A percentile compares a stretch with the other conserved stretches of the same genome.
Conservation (phyloP, 441 rosid genomes). For the Euphorbia corollata region DNA sequence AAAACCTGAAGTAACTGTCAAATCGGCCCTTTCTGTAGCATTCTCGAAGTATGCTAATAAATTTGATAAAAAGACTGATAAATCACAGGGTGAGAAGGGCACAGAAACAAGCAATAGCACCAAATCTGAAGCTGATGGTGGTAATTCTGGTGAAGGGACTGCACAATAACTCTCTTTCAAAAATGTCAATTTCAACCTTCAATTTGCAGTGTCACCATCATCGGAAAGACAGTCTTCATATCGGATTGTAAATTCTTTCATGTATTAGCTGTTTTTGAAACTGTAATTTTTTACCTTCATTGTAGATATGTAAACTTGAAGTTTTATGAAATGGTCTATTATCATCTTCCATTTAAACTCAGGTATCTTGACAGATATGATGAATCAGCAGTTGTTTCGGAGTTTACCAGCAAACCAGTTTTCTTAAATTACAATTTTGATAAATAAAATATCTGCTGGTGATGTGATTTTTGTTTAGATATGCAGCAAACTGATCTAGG, state of each 20-base stretch:
- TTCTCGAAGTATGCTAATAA: constrained; percentile 57
- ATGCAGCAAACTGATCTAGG: too few species aligned
- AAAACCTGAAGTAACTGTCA: constrained; percentile 56
- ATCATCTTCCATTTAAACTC: not conserved
- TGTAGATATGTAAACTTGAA: constrained; percentile 11
- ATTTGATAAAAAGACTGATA: constrained; percentile 32
- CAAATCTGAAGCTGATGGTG: constrained; percentile 23
- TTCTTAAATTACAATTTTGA: too few species aligned
- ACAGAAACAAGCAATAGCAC: constrained; percentile 28
- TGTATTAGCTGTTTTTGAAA: not conserved
- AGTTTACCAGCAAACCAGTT: too few species aligned
- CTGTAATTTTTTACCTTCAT: not conserved
- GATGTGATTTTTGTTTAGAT: too few species aligned
- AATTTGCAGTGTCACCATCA: not conserved
- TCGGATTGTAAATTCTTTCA: not conserved
- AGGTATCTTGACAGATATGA: not conserved
- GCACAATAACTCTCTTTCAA: constrained; percentile 17
- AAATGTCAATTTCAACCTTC: not conserved
- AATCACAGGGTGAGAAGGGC: constrained; percentile 23
- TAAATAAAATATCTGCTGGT: too few species aligned
- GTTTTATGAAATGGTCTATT: not conserved
- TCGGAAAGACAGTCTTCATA: not conserved
- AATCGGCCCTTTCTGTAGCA: constrained; percentile 71
- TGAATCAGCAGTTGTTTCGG: not conserved
- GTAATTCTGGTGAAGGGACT: constrained; percentile 16